These are phyloP conservation scores for Phalaenopsis equestris DNA, from an alignment of 106 monocot genomes.

Conservation along the genomic window DNA sequence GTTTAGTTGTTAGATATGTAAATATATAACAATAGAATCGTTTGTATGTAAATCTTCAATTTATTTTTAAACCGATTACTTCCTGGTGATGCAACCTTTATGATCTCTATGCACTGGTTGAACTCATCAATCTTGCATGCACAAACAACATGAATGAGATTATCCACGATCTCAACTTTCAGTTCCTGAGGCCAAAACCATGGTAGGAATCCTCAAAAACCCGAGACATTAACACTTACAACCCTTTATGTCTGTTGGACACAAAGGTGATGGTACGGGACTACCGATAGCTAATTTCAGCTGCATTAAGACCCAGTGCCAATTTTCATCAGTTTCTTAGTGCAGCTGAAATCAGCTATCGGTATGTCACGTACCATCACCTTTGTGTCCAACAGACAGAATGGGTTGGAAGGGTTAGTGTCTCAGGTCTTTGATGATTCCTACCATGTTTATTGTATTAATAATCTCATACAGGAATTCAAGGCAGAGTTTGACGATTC, in stretches of 20 bases:
- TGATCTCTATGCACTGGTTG: slow-evolving; percentile 50
- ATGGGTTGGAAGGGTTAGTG: slow-evolving; percentile 47
- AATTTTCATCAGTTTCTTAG: slow-evolving; percentile 62
- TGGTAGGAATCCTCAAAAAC: slow-evolving; percentile 59
- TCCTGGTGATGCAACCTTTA: no score
- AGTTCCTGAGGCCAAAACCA: slow-evolving; percentile 47
- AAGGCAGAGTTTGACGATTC: slow-evolving; percentile 62
- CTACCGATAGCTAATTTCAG: slow-evolving; percentile 51
- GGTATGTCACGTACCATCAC: slow-evolving; percentile 41
- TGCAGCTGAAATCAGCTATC: slow-evolving; percentile 59
- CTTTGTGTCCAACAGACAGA: slow-evolving; percentile 59
- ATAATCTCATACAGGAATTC: slow-evolving; percentile 69
- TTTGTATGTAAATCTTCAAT: no score
- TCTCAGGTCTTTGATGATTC: slow-evolving; percentile 54
- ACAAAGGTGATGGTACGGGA: slow-evolving; percentile 57
- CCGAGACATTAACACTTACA: slow-evolving; percentile 38
- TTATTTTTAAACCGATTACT: no score
- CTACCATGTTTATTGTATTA: slow-evolving; percentile 46
- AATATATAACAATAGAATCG: no score
- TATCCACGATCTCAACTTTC: slow-evolving; percentile 42
- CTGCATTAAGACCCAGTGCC: slow-evolving; percentile 84
- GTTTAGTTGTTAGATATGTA: no score
- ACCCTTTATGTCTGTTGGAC: slow-evolving; percentile 52
- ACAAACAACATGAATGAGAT: slow-evolving; percentile 41
- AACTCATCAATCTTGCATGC: slow-evolving; percentile 79